phyloP scores from a whole-genome alignment of 495 filamentous ascomycete species.

The Neurospora pannonica region DNA sequence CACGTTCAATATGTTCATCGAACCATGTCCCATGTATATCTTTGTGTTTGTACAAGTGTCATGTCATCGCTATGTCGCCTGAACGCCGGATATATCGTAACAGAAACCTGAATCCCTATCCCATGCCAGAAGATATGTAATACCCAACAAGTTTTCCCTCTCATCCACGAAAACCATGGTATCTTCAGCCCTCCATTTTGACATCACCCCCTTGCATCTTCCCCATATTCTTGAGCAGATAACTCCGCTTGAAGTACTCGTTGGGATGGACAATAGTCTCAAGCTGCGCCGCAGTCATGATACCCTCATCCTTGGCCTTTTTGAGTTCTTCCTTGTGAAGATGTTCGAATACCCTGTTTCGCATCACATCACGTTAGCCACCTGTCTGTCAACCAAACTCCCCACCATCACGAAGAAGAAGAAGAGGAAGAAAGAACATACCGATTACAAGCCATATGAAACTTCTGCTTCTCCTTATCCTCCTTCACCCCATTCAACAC shows the following conservation, averaged over 20 bases:
- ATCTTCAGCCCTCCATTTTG: constrained; percentile 37
- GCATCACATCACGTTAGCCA: not conserved
- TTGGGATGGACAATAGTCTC: constrained; percentile 98
- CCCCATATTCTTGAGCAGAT: constrained; percentile 66
- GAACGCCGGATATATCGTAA: not conserved
- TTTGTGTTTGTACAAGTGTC: not conserved
- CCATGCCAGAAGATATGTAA: not conserved
- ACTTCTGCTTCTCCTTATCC: constrained; percentile 81
- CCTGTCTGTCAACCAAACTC: not conserved
- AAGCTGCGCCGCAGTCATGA: constrained; percentile 68
- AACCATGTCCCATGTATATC: not conserved
- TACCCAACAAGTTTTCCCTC: not conserved
- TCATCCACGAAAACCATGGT: not conserved
- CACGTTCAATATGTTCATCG: not conserved
- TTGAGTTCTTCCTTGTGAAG: constrained; percentile 80
- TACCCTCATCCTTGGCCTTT: constrained; percentile 72
- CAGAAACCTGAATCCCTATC: not conserved
- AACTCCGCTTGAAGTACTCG: constrained; percentile 93
- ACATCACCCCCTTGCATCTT: constrained; percentile 37
- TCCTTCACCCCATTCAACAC: constrained; percentile 74
- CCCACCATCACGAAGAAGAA: not conserved
- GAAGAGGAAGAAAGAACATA: constrained; percentile 14
- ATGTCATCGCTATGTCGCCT: not conserved
- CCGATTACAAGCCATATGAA: constrained; percentile 92
- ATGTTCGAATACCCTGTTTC: constrained; percentile 69